Conservation (phyloP, 768 basidiomycete species). For the Boletus pseudo-olivaceus region DNA sequence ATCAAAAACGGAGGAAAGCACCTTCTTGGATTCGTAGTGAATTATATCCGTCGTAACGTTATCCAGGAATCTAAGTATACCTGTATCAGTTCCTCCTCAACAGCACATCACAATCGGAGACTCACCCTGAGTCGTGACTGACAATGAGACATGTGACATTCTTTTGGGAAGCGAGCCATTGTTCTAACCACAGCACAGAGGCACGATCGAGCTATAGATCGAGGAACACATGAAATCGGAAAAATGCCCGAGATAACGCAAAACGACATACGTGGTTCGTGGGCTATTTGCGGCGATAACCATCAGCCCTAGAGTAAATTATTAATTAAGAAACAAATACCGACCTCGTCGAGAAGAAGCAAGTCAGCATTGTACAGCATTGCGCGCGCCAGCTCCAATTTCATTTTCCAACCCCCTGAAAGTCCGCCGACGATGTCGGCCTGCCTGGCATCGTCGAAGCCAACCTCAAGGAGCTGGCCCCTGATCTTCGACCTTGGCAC, state of each 20-base stretch:
- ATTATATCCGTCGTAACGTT: slow-evolving; percentile 95
- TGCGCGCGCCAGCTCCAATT: slow-evolving; percentile 90
- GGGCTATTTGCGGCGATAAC: slow-evolving; percentile 49
- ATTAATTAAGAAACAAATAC: slow-evolving; percentile 20
- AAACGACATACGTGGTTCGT: slow-evolving; percentile 76
- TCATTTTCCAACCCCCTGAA: slow-evolving; percentile 99
- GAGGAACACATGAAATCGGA: slow-evolving; percentile 13
- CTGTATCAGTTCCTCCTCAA: slow-evolving; percentile 7
- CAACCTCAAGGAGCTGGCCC: slow-evolving; percentile 79
- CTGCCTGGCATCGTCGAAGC: slow-evolving; percentile 87
- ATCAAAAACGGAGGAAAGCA: slow-evolving; percentile 23
- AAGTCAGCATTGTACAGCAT: slow-evolving; percentile 95
- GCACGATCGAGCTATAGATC: slow-evolving; percentile 63
- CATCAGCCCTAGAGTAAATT: slow-evolving; percentile 18
- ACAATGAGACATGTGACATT: slow-evolving; percentile 90
- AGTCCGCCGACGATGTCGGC: slow-evolving; percentile 81
- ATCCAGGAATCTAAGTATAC: slow-evolving; percentile 75
- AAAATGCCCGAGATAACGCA: slow-evolving; percentile 15
- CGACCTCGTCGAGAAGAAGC: slow-evolving; percentile 79
- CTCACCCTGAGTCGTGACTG: slow-evolving; percentile 94
- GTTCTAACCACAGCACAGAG: slow-evolving; percentile 90
- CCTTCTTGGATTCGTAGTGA: slow-evolving; percentile 95
- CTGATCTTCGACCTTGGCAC: slow-evolving; percentile 70
- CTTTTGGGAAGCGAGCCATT: slow-evolving; percentile 77
- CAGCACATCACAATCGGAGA: slow-evolving; percentile 10